Base-by-base conservation (phyloP, 257 asterid species). In the Schizonepeta tenuifolia region DNA sequence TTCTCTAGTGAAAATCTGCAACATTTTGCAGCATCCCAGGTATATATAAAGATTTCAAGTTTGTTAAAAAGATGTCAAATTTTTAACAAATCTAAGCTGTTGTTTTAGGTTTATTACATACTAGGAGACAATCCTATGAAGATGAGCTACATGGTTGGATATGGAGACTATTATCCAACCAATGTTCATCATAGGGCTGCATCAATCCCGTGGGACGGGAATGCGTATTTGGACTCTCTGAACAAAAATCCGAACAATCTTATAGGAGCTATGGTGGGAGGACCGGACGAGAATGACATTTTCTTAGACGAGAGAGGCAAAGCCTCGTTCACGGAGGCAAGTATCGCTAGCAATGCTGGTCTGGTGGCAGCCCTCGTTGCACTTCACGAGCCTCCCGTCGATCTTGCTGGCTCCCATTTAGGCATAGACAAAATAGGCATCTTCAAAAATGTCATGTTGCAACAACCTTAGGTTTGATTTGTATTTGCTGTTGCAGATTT, bases 171-270 rank as follows among this genome's bases (percentile, higher is more conserved):
- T 11, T 86, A 84, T 51, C 86, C 95, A 0, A 67, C 13, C 9
- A 77, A 80, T 8, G 89, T 83, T 67, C 92, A 81, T 59, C 90
- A 88, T 71, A 77, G 87, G 78, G 89, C 79, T 58, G 86, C 92
- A 72, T 86, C 92, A n/a, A 83, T 88, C 67, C 89, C 86, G 12
- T 86, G 90, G 64, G 84, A 86, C 60, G 92, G 92, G 41, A 64
- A 65, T 24, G 40, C 67, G 28, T 86, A 79, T 79, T 64, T 86
- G 46, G n/a, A 76, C 5, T 78, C 80, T 9, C 18, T 40, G 7
- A 60, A 51, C 13, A 26, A n/a, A 7, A 86, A 86, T 69, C 92
- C 88, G 28, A 86, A 83, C 62, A 70, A 60, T 24, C 74, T 86
- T 2, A 20, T 61, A 1, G 89, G 91, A 61, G 89, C 91, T 14